Percentiles rank a stretch among this genome's conserved stretches.
Evolutionary conservation across 2,329 filamentous ascomycete genomes (phyloP).

Genomic region (Plectosphaerella sp.): DNA sequence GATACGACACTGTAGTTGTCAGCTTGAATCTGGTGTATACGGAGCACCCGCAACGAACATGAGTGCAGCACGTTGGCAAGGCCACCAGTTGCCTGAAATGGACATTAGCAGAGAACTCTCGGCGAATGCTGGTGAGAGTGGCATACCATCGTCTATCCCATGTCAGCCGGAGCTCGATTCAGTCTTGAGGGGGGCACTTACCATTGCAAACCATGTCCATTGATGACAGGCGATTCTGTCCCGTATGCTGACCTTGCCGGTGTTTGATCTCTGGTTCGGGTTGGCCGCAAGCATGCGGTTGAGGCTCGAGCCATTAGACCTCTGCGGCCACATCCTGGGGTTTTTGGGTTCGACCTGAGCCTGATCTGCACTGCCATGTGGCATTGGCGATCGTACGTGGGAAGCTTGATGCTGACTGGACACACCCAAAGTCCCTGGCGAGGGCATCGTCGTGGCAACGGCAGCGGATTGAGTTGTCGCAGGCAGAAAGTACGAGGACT

Average conservation of each 20-base stretch:
- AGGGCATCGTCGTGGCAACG: not conserved
- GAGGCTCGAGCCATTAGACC: constrained; percentile 19
- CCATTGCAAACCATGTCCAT: constrained; percentile 77
- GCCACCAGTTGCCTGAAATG: constrained; percentile 47
- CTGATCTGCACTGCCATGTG: no score
- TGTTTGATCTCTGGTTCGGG: constrained; percentile 15
- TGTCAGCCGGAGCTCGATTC: not conserved
- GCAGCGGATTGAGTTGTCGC: constrained; percentile 10
- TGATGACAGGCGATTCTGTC: constrained; percentile 48
- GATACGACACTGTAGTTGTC: constrained; percentile 39
- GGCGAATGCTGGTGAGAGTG: constrained; percentile 5
- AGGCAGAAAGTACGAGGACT: constrained; percentile 20
- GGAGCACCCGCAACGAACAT: constrained; percentile 2
- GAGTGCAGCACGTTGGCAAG: constrained; percentile 49
- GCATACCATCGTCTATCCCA: not conserved
- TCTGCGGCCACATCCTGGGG: no score
- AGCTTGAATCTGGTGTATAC: constrained; percentile 5
- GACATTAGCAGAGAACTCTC: not conserved
- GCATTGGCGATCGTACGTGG: no score
- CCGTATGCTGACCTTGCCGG: constrained; percentile 35
- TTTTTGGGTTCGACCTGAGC: no score
- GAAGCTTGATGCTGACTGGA: no score
- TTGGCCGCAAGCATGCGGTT: constrained; percentile 27
- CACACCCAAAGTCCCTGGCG: no score
- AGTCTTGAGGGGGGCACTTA: constrained; percentile 10